Evolutionary conservation across 2,329 filamentous ascomycete species (phyloP).

Genomic region (Volutella citrinella): DNA sequence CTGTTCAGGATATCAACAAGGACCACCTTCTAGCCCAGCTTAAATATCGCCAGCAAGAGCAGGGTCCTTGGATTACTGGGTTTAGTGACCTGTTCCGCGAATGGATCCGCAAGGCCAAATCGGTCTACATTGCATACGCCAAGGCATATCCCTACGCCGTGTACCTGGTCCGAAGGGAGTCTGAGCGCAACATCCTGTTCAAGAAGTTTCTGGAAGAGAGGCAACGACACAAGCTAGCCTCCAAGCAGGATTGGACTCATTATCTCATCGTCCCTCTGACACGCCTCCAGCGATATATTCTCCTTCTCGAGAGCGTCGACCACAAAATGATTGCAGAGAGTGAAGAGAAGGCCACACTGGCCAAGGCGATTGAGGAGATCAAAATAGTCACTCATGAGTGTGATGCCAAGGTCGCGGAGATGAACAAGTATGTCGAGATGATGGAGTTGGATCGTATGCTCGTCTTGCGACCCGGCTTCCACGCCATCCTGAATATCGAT

Average conservation of each 20-base stretch:
- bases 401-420: conserved; percentile 87
- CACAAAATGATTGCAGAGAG: conserved; percentile 80
- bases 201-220: conserved; percentile 79
- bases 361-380: conserved; percentile 86
- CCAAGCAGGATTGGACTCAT: conserved; percentile 87
- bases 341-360: conserved; percentile 84
- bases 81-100: conserved; percentile 98
- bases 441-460: conserved; percentile 81
- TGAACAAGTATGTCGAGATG: conserved; percentile 85
- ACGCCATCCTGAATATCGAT: conserved; percentile 84
- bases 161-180: conserved; percentile 79
- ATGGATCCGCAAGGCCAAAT: conserved; percentile 93
- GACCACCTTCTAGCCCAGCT: conserved; percentile 88
- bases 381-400: conserved; percentile 86
- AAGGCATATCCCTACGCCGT: conserved; percentile 81
- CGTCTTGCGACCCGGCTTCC: conserved; percentile 82
- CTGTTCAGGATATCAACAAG: conserved; percentile 86
- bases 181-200: conserved; percentile 82
- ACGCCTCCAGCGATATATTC: conserved; percentile 82
- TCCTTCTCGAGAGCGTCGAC: conserved; percentile 78
- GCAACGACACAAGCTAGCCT: conserved; percentile 73
- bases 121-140: conserved; percentile 89
- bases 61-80: conserved; percentile 89
- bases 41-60: conserved; percentile 94
- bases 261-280: conserved; percentile 94